A percentile compares a stretch with the other conserved stretches of the same genome.
phyloP scores from a whole-genome alignment of 192 early-diverging fungal species.

The Coemansia sp. region DNA sequence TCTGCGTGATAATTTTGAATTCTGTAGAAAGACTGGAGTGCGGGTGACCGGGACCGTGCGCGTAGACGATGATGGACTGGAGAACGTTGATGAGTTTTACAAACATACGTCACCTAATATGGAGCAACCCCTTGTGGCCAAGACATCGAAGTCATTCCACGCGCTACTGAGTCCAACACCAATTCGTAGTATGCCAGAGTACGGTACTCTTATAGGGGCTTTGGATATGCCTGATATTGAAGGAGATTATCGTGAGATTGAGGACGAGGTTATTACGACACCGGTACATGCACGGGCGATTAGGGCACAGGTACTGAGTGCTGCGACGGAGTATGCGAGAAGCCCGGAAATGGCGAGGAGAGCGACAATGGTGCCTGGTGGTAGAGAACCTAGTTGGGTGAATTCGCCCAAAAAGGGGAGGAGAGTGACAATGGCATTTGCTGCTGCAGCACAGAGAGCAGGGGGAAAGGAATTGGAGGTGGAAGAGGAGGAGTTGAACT shows the following conservation, averaged over 20 bases:
- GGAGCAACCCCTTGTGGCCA: neutral
- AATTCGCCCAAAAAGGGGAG: slow-evolving; percentile 31
- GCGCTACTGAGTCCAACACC: slow-evolving; percentile 43
- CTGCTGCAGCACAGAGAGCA: slow-evolving; percentile 4
- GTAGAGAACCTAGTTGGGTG: slow-evolving; percentile 22
- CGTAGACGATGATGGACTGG: slow-evolving; percentile 43
- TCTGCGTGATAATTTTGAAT: too few relatives aligned
- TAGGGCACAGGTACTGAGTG: slow-evolving; percentile 7
- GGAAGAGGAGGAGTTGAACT: slow-evolving; percentile 17
- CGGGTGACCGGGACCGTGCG: slow-evolving; percentile 35
- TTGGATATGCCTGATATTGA: slow-evolving; percentile 25
- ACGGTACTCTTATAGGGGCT: slow-evolving; percentile 33
- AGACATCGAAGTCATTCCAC: slow-evolving; percentile 27
- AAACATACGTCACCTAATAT: slow-evolving; percentile 36
- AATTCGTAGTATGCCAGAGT: slow-evolving; percentile 23
- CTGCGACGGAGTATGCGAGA: neutral
- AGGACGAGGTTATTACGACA: slow-evolving; percentile 19
- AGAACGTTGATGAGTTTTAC: slow-evolving; percentile 52
- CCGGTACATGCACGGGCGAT: slow-evolving; percentile 13
- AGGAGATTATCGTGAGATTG: neutral
- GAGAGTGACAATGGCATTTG: slow-evolving; percentile 36
- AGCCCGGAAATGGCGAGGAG: slow-evolving; percentile 2
- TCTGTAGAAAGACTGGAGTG: slow-evolving; percentile 51
- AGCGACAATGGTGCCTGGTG: slow-evolving; percentile 20
- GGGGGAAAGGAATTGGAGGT: neutral